A percentile compares a stretch with the other conserved stretches of the same genome.
Conservation (phyloP, 2,329 filamentous ascomycete species). For the Aaosphaeria pasadenensis region DNA sequence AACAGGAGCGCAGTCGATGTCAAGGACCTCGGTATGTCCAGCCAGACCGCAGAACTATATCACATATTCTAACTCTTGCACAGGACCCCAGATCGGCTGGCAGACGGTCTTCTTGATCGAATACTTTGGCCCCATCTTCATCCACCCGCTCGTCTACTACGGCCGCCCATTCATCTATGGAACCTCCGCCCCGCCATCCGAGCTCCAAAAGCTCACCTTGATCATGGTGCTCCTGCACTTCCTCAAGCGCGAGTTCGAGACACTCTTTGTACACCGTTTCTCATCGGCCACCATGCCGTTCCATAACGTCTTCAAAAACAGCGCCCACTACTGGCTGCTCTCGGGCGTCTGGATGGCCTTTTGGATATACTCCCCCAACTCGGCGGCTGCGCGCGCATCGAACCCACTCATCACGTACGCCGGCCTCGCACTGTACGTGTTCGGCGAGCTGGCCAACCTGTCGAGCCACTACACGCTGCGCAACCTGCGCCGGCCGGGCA, state of each 20-base stretch:
- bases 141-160: slow-evolving; percentile 72
- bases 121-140: slow-evolving; percentile 86
- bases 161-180: slow-evolving; percentile 72
- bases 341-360: slow-evolving; percentile 78
- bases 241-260: slow-evolving; percentile 92
- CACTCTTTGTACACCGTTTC: slow-evolving; percentile 92
- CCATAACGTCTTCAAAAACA: slow-evolving; percentile 91
- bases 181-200: slow-evolving; percentile 55
- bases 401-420: slow-evolving; percentile 51
- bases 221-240: slow-evolving; percentile 79
- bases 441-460: slow-evolving; percentile 79
- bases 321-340: slow-evolving; percentile 86
- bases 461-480: slow-evolving; percentile 77
- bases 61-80: not conserved
- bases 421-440: slow-evolving; percentile 68
- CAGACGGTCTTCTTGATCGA: slow-evolving; percentile 92
- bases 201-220: slow-evolving; percentile 69
- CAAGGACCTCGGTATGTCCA: slow-evolving; percentile 77
- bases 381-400: slow-evolving; percentile 57
- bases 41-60: not conserved
- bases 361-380: slow-evolving; percentile 77
- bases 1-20: slow-evolving; percentile 69
- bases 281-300: slow-evolving; percentile 91
- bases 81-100: slow-evolving; percentile 88
- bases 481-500: slow-evolving; percentile 71